phyloP scores from a whole-genome alignment of 306 rosid genomes.

The Ormosia semicastrata region DNA sequence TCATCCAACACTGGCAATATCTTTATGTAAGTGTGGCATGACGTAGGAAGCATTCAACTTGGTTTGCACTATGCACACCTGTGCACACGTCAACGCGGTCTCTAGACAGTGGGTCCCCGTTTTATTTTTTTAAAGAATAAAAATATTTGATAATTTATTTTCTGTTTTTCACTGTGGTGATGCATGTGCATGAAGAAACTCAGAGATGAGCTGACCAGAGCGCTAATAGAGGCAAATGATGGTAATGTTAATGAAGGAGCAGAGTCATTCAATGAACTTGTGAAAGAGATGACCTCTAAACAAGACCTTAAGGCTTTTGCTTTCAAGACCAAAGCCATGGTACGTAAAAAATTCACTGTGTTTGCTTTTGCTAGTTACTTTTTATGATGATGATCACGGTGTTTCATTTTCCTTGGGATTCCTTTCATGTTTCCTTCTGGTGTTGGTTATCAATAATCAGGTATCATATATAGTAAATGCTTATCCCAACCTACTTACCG shows the following conservation, averaged over 20 bases:
- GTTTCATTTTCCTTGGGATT: neutral
- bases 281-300: constrained; percentile 59
- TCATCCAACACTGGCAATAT: constrained; percentile 8
- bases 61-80: neutral
- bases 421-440: neutral
- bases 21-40: neutral
- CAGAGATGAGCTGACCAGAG: constrained; percentile 76
- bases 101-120: neutral
- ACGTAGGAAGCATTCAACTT: constrained; percentile 2
- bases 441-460: neutral
- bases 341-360: constrained; percentile 12
- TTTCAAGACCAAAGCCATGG: constrained; percentile 88
- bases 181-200: constrained; percentile 59
- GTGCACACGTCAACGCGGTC: neutral
- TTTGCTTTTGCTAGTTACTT: constrained; percentile 1
- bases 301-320: constrained; percentile 81
- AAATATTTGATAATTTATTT: neutral
- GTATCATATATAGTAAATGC: neutral
- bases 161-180: constrained; percentile 20
- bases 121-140: neutral
- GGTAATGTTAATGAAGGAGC: constrained; percentile 50
- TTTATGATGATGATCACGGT: neutral
- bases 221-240: constrained; percentile 61
- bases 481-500: neutral
- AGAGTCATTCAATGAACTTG: constrained; percentile 81